Evolutionary conservation across 345 rosid genomes (phyloP).

Genomic region (Brassica juncea): DNA sequence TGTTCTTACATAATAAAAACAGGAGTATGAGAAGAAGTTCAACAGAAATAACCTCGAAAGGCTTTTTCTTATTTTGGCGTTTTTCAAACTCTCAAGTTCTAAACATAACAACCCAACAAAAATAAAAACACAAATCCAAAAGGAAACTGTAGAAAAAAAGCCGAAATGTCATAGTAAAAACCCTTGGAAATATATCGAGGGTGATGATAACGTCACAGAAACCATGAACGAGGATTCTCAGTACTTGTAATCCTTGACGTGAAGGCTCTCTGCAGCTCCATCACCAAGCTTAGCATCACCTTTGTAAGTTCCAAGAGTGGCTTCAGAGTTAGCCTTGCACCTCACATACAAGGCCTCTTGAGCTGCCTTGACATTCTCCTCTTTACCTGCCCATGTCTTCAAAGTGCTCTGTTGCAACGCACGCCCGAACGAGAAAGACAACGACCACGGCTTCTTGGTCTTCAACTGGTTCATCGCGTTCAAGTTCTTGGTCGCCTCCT

Average conservation of each 20-base stretch:
- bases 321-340: conserved; percentile 1
- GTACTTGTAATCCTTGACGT: neutral
- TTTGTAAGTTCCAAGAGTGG: neutral
- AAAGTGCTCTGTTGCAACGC: conserved; percentile 1
- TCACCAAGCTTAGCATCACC: conserved; percentile 6
- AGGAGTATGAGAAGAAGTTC: neutral
- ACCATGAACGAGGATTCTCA: neutral
- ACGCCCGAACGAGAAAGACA: neutral
- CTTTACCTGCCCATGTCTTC: neutral
- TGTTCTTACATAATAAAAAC: conserved; percentile 5
- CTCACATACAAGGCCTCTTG: neutral
- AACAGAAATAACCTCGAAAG: conserved; percentile 24
- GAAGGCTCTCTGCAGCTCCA: neutral
- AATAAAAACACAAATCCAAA: conserved; percentile 22
- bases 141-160: neutral
- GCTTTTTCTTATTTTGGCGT: conserved; percentile 30
- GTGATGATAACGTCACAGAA: neutral
- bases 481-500: neutral
- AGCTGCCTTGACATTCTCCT: neutral
- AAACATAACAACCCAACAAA: conserved; percentile 5
- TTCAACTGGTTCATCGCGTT: conserved; percentile 1
- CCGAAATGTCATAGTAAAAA: neutral
- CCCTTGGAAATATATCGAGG: neutral
- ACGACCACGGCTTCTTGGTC: neutral
- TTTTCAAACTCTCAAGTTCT: conserved; percentile 11